phyloP scores from a whole-genome alignment of 495 filamentous ascomycete species.

The Aspergillus sparsus region DNA sequence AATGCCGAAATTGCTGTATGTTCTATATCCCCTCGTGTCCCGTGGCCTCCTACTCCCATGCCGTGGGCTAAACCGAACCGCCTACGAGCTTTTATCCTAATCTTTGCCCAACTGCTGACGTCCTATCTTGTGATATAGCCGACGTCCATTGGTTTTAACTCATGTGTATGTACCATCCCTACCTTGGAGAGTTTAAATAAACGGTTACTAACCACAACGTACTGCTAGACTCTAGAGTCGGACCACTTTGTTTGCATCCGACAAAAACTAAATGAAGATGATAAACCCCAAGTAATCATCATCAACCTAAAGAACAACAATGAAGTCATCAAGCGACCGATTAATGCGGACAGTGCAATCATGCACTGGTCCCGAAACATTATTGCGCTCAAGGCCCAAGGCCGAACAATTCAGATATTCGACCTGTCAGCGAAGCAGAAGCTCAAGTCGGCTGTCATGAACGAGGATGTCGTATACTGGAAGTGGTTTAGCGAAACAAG shows the following conservation, averaged over 20 bases:
- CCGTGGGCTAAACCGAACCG: slow-evolving; percentile 19
- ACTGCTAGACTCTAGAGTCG: slow-evolving; percentile 86
- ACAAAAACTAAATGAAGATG: slow-evolving; percentile 78
- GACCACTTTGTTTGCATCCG: slow-evolving; percentile 94
- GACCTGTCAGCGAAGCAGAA: slow-evolving; percentile 87
- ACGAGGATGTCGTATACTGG: slow-evolving; percentile 97
- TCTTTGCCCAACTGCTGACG: slow-evolving; percentile 41
- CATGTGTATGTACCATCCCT: slow-evolving; percentile 69
- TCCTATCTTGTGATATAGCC: slow-evolving; percentile 48
- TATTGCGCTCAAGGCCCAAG: slow-evolving; percentile 92
- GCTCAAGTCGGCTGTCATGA: slow-evolving; percentile 92
- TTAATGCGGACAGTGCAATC: slow-evolving; percentile 99
- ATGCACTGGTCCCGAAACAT: slow-evolving; percentile 98
- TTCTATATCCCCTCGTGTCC: slow-evolving; percentile 26
- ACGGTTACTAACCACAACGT: slow-evolving; percentile 13
- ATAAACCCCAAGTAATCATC: slow-evolving; percentile 92
- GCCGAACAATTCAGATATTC: slow-evolving; percentile 95
- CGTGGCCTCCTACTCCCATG: slow-evolving; percentile 26
- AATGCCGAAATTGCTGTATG: slow-evolving; percentile 79
- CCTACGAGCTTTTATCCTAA: background rate
- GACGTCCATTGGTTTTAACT: slow-evolving; percentile 90
- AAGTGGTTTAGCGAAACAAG: slow-evolving; percentile 93
- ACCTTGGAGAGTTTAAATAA: background rate
- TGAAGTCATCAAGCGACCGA: slow-evolving; percentile 87
- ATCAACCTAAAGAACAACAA: slow-evolving; percentile 93